Conservation (phyloP, 73 alveolate species). For the Uronychia setigera region DNA sequence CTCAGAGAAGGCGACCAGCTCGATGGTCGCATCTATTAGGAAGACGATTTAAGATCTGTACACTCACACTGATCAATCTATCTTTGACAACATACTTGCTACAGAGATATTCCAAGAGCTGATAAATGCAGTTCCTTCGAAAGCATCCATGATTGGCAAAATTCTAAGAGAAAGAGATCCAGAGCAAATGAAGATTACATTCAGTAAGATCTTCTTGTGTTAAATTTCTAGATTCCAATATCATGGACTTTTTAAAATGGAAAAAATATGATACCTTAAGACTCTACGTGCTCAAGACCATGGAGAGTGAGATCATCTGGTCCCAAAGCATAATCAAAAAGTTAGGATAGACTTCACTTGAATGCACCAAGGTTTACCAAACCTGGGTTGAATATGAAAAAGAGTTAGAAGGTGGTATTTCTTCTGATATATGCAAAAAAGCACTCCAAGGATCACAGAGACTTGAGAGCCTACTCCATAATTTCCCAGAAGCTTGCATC, state of each 20-base stretch:
- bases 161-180: not conserved
- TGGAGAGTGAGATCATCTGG: not conserved
- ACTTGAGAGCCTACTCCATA: no score
- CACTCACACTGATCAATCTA: not conserved
- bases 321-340: not conserved
- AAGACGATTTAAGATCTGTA: not conserved
- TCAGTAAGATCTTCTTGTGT: not conserved
- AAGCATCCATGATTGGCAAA: not conserved
- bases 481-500: no score
- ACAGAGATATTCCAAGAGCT: not conserved
- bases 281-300: not conserved
- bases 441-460: no score
- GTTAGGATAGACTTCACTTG: not conserved
- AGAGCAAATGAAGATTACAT: not conserved
- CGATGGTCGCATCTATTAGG: not conserved
- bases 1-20: not conserved
- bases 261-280: not conserved
- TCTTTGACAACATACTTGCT: not conserved
- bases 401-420: no score
- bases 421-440: no score
- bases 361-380: not conserved
- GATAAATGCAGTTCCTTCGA: not conserved
- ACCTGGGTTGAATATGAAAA: no score
- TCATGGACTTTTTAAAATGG: not conserved
- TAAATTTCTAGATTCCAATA: not conserved